A percentile compares a stretch with the other conserved stretches of the same genome.
Conservation (phyloP, 2,329 filamentous ascomycete genomes). For the Fusarium sp. region DNA sequence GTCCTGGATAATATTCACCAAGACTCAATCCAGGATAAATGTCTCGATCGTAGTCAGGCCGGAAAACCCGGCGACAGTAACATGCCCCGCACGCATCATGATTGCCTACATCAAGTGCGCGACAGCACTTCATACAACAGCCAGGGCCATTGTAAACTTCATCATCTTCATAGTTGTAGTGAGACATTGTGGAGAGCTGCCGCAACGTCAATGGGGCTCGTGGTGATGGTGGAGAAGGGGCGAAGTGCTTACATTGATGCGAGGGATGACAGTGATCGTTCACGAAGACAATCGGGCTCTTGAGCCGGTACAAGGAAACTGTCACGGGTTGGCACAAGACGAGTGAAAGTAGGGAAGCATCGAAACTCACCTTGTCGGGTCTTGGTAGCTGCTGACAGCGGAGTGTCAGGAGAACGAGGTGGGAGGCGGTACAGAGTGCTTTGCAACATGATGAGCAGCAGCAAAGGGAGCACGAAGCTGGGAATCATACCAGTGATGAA, state of each 20-base stretch:
- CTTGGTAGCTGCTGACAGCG: background rate
- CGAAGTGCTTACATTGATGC: background rate
- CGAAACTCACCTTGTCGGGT: background rate
- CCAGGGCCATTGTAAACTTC: constrained; percentile 9
- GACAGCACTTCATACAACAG: constrained; percentile 50
- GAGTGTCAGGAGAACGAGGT: background rate
- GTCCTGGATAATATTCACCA: constrained; percentile 38
- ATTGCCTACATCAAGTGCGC: constrained; percentile 45
- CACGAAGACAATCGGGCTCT: background rate
- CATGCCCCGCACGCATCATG: constrained; percentile 47
- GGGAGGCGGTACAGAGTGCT: background rate
- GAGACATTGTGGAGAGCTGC: constrained; percentile 2
- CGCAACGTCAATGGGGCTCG: background rate
- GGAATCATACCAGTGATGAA: background rate
- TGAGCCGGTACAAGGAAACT: background rate
- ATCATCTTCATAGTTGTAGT: background rate
- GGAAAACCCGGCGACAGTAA: constrained; percentile 19
- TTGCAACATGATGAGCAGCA: background rate
- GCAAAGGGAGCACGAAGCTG: background rate
- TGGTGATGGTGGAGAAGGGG: background rate
- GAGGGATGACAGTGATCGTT: background rate
- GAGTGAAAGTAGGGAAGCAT: background rate
- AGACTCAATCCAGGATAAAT: constrained; percentile 16
- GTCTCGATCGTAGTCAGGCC: constrained; percentile 9
- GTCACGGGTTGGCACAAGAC: background rate